A percentile compares a stretch with the other conserved stretches of the same genome.
Conservation (phyloP, 2,329 filamentous ascomycete species). For the Elsinoe fawcettii region DNA sequence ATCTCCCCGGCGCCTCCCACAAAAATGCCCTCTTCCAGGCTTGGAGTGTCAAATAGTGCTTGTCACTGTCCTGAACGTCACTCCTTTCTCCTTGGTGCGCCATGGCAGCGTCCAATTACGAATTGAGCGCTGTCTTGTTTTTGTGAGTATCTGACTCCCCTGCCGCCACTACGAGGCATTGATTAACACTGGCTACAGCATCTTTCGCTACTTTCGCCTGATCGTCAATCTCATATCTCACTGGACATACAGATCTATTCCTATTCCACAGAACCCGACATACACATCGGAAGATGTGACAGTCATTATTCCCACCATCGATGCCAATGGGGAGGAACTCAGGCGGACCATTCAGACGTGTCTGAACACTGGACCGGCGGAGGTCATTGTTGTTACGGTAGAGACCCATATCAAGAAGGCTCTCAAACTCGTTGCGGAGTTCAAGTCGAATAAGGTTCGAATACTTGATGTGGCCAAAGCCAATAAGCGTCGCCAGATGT, state of each 20-base stretch:
- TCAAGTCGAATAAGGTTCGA: slow-evolving; percentile 57
- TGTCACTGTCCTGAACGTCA: slow-evolving; percentile 16
- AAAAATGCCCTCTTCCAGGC: background rate
- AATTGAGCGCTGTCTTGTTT: slow-evolving; percentile 18
- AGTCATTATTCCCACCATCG: slow-evolving; percentile 87
- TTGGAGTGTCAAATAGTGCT: slow-evolving; percentile 7
- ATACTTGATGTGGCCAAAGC: slow-evolving; percentile 74
- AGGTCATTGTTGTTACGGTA: slow-evolving; percentile 81
- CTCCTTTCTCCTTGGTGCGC: slow-evolving; percentile 16
- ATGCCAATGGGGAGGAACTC: slow-evolving; percentile 76
- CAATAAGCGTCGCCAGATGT: slow-evolving; percentile 93
- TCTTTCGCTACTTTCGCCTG: slow-evolving; percentile 80
- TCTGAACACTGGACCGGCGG: slow-evolving; percentile 58
- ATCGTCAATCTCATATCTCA: slow-evolving; percentile 79
- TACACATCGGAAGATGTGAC: slow-evolving; percentile 80
- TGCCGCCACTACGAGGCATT: background rate
- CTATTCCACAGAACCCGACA: slow-evolving; percentile 70
- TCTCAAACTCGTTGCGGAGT: slow-evolving; percentile 45
- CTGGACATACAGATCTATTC: slow-evolving; percentile 78
- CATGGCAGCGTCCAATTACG: slow-evolving; percentile 19
- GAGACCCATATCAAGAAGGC: slow-evolving; percentile 60
- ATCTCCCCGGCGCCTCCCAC: background rate
- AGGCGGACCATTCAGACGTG: slow-evolving; percentile 73
- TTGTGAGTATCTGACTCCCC: slow-evolving; percentile 16
- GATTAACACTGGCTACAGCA: slow-evolving; percentile 42